Evolutionary conservation across 495 filamentous ascomycete genomes (phyloP).

Genomic region (Haplographium delicatum): DNA sequence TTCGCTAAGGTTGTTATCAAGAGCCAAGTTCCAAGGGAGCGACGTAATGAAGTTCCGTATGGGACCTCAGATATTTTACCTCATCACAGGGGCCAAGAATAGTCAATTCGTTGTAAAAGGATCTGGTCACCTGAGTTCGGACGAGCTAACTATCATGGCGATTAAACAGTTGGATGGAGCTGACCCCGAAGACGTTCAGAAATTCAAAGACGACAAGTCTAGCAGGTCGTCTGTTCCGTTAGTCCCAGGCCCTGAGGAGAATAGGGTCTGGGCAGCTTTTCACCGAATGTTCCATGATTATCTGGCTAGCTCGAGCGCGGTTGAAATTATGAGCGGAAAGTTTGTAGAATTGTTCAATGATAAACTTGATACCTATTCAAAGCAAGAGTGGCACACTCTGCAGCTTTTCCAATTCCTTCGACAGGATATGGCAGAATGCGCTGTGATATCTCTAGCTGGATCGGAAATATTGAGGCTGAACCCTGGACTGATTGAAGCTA

Average conservation of each 20-base stretch:
- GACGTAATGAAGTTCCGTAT: conserved; percentile 23
- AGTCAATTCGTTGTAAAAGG: conserved; percentile 21
- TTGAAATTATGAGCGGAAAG: conserved; percentile 8
- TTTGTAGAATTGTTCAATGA: conserved; percentile 16
- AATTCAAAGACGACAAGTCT: conserved; percentile 3
- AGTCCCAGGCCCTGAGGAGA: conserved; percentile 1
- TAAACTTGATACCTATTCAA: conserved; percentile 4
- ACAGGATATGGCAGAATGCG: conserved; percentile 16
- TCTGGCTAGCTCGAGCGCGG: conserved; percentile 6
- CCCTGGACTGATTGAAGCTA: conserved; percentile 19
- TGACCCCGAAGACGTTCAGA: not conserved
- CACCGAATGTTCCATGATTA: conserved; percentile 20
- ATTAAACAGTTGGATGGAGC: conserved; percentile 9
- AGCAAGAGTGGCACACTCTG: conserved; percentile 10
- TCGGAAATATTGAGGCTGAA: conserved; percentile 5
- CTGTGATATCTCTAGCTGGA: conserved; percentile 9
- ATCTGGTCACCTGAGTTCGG: conserved; percentile 17
- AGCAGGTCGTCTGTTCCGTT: not conserved
- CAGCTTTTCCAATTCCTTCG: conserved; percentile 18
- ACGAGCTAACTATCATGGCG: conserved; percentile 20
- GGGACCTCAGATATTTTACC: conserved; percentile 24
- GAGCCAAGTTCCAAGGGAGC: not conserved
- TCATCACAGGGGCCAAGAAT: conserved; percentile 23
- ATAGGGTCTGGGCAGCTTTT: conserved; percentile 21
- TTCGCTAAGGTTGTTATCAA: too few relatives aligned